Conservation (phyloP, 78 protist genomes). For the Trichosphaerium sp. region DNA sequence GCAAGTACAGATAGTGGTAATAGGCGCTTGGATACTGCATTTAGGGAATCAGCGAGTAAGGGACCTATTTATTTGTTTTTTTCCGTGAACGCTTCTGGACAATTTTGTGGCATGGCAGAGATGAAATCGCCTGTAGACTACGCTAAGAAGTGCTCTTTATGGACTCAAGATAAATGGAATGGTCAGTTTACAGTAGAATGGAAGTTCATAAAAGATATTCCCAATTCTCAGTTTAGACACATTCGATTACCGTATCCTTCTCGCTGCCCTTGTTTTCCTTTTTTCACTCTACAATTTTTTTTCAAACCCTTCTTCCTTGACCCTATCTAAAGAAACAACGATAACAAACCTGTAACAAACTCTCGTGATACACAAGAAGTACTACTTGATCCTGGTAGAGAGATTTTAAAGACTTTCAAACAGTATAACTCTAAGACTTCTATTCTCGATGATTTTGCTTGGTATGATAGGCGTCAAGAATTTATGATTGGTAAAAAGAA, state of each 20-base stretch:
- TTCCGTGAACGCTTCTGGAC: conserved; percentile 7
- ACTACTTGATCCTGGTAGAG: neutral
- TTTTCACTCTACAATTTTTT: no score
- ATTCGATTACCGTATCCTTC: no score
- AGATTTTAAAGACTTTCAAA: neutral
- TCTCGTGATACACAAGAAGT: conserved; percentile 20
- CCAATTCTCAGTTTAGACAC: conserved; percentile 3
- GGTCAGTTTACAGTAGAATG: conserved; percentile 2
- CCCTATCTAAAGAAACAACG: neutral
- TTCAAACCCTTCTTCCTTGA: neutral
- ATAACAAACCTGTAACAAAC: conserved; percentile 13
- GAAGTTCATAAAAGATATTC: conserved; percentile 13
- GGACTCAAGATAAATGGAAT: neutral
- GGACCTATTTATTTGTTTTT: conserved; percentile 14
- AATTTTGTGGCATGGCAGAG: conserved; percentile 16
- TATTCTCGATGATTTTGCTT: neutral
- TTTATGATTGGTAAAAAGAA: neutral
- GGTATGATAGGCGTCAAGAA: neutral
- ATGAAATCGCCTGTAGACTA: conserved; percentile 15
- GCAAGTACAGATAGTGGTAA: conserved; percentile 12
- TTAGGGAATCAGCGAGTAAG: neutral
- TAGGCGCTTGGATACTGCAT: conserved; percentile 7
- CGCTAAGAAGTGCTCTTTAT: neutral
- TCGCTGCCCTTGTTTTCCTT: no score
- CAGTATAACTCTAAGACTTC: neutral